phyloP scores from a whole-genome alignment of 2,329 filamentous ascomycete genomes.

The Zasmidium angulare region DNA sequence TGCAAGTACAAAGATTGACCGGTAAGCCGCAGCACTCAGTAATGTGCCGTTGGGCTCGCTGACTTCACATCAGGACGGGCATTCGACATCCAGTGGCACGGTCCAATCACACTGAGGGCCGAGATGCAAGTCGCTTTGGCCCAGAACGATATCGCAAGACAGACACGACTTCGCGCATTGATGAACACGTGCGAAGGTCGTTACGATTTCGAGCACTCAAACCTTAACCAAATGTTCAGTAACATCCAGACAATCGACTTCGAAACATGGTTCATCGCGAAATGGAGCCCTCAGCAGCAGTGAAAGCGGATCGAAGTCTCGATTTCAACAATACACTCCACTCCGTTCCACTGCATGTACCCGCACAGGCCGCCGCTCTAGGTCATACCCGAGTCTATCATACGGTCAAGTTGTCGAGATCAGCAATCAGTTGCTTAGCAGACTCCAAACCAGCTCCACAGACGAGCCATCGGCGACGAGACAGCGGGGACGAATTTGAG shows the following conservation, averaged over 20 bases:
- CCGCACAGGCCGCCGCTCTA: no score
- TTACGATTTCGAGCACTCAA: slow-evolving; percentile 63
- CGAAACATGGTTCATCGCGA: slow-evolving; percentile 38
- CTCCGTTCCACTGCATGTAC: no score
- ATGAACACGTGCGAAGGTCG: slow-evolving; percentile 67
- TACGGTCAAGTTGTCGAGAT: no score
- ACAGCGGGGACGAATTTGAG: no score
- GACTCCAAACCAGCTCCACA: no score
- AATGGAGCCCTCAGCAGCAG: slow-evolving; percentile 20
- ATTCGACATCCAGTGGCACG: slow-evolving; percentile 41
- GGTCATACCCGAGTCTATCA: no score
- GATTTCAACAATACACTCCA: no score
- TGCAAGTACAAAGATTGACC: slow-evolving; percentile 28
- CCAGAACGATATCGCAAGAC: slow-evolving; percentile 34
- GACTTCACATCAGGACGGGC: slow-evolving; percentile 10
- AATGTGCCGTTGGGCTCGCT: background rate
- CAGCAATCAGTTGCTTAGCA: no score
- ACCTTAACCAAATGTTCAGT: slow-evolving; percentile 54
- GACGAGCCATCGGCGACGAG: no score
- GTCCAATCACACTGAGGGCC: slow-evolving; percentile 51
- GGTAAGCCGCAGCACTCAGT: background rate
- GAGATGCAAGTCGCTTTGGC: slow-evolving; percentile 45
- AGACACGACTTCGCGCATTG: slow-evolving; percentile 56
- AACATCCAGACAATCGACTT: slow-evolving; percentile 39
- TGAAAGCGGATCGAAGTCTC: background rate